Conservation (phyloP, 352 stramenopile species). For the Blastocystis sp. region DNA sequence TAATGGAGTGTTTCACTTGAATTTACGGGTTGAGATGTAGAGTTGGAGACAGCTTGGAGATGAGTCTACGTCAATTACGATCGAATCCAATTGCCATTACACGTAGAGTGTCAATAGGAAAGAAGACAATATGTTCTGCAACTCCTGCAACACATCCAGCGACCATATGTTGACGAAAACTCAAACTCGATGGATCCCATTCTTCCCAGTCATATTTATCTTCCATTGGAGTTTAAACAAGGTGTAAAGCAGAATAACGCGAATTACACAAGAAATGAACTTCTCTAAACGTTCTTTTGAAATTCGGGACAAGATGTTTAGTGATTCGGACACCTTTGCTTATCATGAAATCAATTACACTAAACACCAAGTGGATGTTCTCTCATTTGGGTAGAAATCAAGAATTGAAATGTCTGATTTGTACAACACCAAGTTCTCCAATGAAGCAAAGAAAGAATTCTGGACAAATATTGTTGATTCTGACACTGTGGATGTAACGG, state of each 20-base stretch:
- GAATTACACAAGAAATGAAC: conserved; percentile 9
- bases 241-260: background rate
- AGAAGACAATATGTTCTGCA: conserved; percentile 93
- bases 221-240: background rate
- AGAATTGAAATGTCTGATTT: conserved; percentile 35
- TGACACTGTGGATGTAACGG: conserved; percentile 9
- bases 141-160: conserved; percentile 89
- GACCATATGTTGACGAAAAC: conserved; percentile 89
- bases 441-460: conserved; percentile 49
- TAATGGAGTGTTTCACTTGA: background rate
- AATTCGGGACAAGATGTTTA: background rate
- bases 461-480: conserved; percentile 56
- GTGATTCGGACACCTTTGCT: background rate
- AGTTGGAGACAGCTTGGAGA: conserved; percentile 33
- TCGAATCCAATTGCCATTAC: conserved; percentile 18
- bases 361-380: background rate
- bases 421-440: conserved; percentile 37
- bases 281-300: background rate
- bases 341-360: background rate
- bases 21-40: background rate
- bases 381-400: background rate
- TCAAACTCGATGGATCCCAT: conserved; percentile 85
- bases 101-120: conserved; percentile 84
- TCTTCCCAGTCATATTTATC: conserved; percentile 84
- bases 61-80: conserved; percentile 50